Base-by-base conservation (phyloP, 1,284 basidiomycete species). In the Tilletia caries region DNA sequence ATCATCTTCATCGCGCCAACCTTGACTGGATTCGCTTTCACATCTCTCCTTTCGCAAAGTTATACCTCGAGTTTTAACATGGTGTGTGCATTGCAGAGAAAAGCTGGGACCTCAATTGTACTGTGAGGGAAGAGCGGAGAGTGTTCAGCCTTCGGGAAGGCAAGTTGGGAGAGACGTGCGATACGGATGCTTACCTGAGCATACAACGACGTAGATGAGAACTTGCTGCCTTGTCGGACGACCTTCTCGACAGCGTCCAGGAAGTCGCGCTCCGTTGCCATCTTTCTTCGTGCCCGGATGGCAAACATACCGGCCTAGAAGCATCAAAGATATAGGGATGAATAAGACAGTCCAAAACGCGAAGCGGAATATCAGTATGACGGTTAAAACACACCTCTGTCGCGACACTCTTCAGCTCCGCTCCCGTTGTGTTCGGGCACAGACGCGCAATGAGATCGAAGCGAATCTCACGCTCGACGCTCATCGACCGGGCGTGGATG, bases 231-330 rank as follows among this genome's bases (percentile, higher is more conserved):
- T 86, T 98, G 95, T 81, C 93, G 88, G 65, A 98, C 93, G 70
- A 98, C 95, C 86, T 98, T 98, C 86, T 98, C 95, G 2, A 98
- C 95, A 4, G 94, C 92, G 81, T 97, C 93, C 80, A 99, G 85
- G 86, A 98, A 99, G 85, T 99, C 96, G 70, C 93, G 90, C 83
- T 99, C 96, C 3, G 93, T 95, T 0, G 95, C 94, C 6, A 98
- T 93, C 85, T 98, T 98, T 84, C 96, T 88, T 77, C 96, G 87
- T 68, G 94, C 92, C 71, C 96, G 91, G 79, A 99, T 99, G 0
- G 96, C 95, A 85, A 97, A 99, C 96, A 99, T 98, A 52, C 96
- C 96, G 43, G 96, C 96, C 72, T 66, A 29, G 62, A 43, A 41
- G 2, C 15, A 10, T 1, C 37, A 41, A 41, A 15, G 37, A 41